Evolutionary conservation across 106 monocot genomes (phyloP), one percentile per base, ranked within the genome.

Genomic region (Dendrobium catenatum): DNA sequence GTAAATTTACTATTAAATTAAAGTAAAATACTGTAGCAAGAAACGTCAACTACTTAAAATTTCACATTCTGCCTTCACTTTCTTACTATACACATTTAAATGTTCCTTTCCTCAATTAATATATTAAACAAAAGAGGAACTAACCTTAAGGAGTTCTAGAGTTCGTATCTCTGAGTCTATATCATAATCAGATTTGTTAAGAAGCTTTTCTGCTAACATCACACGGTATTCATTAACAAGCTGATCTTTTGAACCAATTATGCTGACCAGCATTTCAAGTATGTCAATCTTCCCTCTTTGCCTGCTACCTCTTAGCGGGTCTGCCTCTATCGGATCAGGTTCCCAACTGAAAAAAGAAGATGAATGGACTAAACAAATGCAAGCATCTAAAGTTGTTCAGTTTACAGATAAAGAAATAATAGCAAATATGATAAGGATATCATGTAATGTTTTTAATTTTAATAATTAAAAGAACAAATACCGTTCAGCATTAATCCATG

Each of bases 81-180:
- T n/a, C 37, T 5, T 74, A n/a, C 20, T 20, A 19, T 5, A 76
- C 17, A 76, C 26, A 29, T 47, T 48, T 47, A 27, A 2, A 48
- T 49, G 22, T 49, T 49, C 49, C 22, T 27, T 74, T 43, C 74
- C 2, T 74, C 74, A 20, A 74, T 20, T 5, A 74, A 74, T 43
- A 70, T 37, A 37, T 11, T 70, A 13, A 43, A 43, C 41, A 74
- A 27, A 48, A 27, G 26, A 22, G 55, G 24, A n/a, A 31, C 59
- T 26, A 15, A 99, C 99, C 95, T 99, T 99, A 74, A 99, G 88
- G 72, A 99, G 95, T 77, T 99, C 99, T 79, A 95, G 81, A 17
- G 99, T 99, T 55, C 99, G 93, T 81, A 99, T 99, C 81, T 99
- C 99, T 49, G 95, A 95, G 87, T 99, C 99, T 85, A 99, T 93